phyloP scores from a whole-genome alignment of 805 yeast species.

The Candida wancherniae region DNA sequence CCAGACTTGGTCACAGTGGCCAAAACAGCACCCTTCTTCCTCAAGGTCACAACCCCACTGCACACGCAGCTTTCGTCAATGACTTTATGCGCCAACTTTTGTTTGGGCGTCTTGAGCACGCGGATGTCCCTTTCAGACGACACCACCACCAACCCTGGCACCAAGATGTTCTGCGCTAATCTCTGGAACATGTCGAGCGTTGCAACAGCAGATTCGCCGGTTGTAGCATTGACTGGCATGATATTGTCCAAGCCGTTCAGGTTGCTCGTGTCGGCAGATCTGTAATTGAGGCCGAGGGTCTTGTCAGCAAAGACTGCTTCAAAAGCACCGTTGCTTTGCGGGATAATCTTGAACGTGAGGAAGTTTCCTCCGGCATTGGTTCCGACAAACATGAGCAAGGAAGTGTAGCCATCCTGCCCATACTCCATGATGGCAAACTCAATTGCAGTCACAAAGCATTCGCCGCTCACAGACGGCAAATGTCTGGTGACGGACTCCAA shows the following conservation, averaged over 20 bases:
- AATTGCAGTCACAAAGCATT: constrained; percentile 48
- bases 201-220: constrained; percentile 67
- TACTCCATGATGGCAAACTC: constrained; percentile 71
- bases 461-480: constrained; percentile 28
- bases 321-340: constrained; percentile 58
- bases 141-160: constrained; percentile 59
- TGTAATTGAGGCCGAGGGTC: constrained; percentile 33
- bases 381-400: constrained; percentile 72
- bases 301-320: constrained; percentile 48
- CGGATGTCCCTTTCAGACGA: constrained; percentile 59
- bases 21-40: constrained; percentile 43
- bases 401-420: constrained; percentile 64
- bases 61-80: constrained; percentile 45
- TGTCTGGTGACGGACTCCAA: constrained; percentile 26
- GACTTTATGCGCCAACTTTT: constrained; percentile 60
- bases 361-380: constrained; percentile 69
- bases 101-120: constrained; percentile 53
- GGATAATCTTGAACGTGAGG: constrained; percentile 58
- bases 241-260: constrained; percentile 51
- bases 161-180: constrained; percentile 54
- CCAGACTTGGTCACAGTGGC: constrained; percentile 45
- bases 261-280: constrained; percentile 38
- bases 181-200: constrained; percentile 50
- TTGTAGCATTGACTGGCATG: constrained; percentile 51
- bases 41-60: constrained; percentile 48